Base-by-base conservation (phyloP, 2,329 filamentous ascomycete genomes). In the Hypoxylon rubiginosum region DNA sequence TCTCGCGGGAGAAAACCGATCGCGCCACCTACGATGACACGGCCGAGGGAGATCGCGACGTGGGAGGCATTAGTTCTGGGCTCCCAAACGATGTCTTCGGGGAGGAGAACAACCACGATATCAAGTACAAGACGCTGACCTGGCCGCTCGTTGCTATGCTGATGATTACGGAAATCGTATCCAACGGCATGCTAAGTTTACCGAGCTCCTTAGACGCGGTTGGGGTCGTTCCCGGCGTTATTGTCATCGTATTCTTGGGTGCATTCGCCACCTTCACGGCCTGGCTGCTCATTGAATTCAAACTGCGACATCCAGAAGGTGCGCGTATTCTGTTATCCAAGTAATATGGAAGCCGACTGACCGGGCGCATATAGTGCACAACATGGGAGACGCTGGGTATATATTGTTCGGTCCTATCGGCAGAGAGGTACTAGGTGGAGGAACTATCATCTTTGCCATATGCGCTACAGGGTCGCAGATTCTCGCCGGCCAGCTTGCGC, bases 151-250 rank as follows among this genome's bases (percentile, higher is more conserved):
- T 86, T 3, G 80, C 84, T 3, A 75, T 85, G 4, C 76, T 87
- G 63, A 87, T 86, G 84, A 85, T 87, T 52, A 83, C 85, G 13
- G 85, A 87, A 73, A 86, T 86, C 60, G 83, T 86, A 1, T 82
- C 79, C 39, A 85, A 84, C 65, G 85, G 84, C 62, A 86, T 86
- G 81, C 79, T 87, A 7, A 84, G 82, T 4, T 76, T 87, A 4
- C 85, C 85, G 0, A 84, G 82, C 4, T 84, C 82, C 19, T 75
- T 86, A 3, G 84, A 84, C 0, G 81, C 82, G 2, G 83, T 87
- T 11, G 84, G 84, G 21, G 77, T 86, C 51, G 82, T 85, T 1
- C 85, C 85, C 0, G 84, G 84, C 5, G 73, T 85, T n/a, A 75
- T 85, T 48, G 75, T 85, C 34, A 85, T 86, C 64, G 66, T 82